Conservation (phyloP, 805 yeast genomes). For the Wickerhamomyces subpelliculosus region DNA sequence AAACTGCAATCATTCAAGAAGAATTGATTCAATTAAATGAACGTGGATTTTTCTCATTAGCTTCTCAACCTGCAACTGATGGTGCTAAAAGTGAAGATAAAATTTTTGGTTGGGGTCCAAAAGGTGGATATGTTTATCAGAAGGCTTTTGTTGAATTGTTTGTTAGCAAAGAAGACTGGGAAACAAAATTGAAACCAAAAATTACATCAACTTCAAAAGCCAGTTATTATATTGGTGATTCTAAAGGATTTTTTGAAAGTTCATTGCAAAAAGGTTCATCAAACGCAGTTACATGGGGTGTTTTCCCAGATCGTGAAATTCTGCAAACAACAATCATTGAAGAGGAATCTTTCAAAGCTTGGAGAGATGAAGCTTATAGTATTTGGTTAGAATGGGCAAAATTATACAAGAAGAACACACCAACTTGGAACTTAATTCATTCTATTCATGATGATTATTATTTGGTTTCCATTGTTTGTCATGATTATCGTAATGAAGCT, state of each 20-base stretch:
- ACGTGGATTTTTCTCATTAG: conserved; percentile 73
- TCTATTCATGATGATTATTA: conserved; percentile 55
- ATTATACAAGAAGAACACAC: conserved; percentile 48
- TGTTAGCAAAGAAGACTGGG: conserved; percentile 69
- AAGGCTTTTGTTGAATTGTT: conserved; percentile 92
- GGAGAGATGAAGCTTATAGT: conserved; percentile 93
- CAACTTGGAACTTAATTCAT: conserved; percentile 57
- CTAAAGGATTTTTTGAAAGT: conserved; percentile 48
- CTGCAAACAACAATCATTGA: conserved; percentile 91
- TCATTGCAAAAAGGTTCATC: conserved; percentile 51
- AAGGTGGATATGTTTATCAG: conserved; percentile 81
- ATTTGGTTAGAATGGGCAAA: conserved; percentile 92
- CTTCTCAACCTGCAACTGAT: conserved; percentile 94
- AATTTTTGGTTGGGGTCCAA: conserved; percentile 97
- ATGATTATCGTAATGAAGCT: conserved; percentile 65
- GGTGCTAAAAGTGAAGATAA: conserved; percentile 73
- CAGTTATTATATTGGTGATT: conserved; percentile 72
- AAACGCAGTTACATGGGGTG: conserved; percentile 97
- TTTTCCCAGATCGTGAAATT: conserved; percentile 83
- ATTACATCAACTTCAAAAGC: conserved; percentile 41
- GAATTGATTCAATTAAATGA: conserved; percentile 75
- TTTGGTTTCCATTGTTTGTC: conserved; percentile 82
- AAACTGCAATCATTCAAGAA: conserved; percentile 89
- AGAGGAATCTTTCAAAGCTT: conserved; percentile 86
- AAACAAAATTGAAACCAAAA: conserved; percentile 40